Evolutionary conservation across 805 yeast species (phyloP).

Genomic region (Hanseniaspora hatyaiensis): DNA sequence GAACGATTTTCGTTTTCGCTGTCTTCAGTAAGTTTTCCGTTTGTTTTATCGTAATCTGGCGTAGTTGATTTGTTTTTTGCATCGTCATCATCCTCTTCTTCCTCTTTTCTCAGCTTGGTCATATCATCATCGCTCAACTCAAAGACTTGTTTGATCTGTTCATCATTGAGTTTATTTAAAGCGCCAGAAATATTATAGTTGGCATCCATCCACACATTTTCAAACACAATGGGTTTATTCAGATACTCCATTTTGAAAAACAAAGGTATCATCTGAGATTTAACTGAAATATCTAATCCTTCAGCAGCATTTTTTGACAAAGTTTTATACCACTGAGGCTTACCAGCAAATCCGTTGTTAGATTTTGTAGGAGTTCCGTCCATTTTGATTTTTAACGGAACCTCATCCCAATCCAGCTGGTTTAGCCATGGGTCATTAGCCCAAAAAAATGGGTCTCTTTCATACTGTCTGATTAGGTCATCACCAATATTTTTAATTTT

Average conservation of each 20-base stretch:
- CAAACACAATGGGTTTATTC: conserved; percentile 61
- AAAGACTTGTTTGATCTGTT: not conserved
- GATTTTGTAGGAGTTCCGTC: conserved; percentile 51
- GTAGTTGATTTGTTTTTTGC: not conserved
- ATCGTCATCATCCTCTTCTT: not conserved
- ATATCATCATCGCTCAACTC: not conserved
- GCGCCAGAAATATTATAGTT: not conserved
- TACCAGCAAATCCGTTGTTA: conserved; percentile 74
- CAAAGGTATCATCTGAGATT: conserved; percentile 66
- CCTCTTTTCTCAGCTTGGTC: not conserved
- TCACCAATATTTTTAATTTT: conserved; percentile 51
- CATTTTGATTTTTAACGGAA: conserved; percentile 50
- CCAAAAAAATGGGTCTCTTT: conserved; percentile 27
- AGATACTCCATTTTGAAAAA: conserved; percentile 76
- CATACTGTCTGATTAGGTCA: conserved; percentile 38
- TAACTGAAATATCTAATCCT: conserved; percentile 48
- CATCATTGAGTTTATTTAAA: not conserved
- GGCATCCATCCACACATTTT: conserved; percentile 8
- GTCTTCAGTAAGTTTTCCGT: not conserved
- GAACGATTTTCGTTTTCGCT: not conserved
- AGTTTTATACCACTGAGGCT: conserved; percentile 85
- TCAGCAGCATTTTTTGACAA: conserved; percentile 30
- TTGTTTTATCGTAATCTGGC: not conserved
- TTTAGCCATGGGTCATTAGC: conserved; percentile 74
- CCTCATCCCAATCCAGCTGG: conserved; percentile 79